Percentiles rank a stretch among this genome's conserved stretches.
Conservation (phyloP, 2,329 filamentous ascomycete genomes). For the Fusarium vanettenii region DNA sequence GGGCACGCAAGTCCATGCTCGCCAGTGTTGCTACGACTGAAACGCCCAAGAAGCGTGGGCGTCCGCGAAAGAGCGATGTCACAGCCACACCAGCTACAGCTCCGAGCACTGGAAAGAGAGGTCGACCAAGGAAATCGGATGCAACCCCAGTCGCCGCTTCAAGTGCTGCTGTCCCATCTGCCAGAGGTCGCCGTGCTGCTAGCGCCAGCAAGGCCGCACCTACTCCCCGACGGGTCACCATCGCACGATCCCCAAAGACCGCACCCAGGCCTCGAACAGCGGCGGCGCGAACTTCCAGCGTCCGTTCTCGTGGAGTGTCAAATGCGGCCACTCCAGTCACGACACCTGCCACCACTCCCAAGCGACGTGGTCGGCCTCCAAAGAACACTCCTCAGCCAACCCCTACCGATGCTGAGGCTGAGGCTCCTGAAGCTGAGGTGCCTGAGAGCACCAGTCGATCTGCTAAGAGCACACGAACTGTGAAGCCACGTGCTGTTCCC, state of each 20-base stretch:
- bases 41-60: constrained; percentile 39
- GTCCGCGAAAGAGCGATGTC: constrained; percentile 39
- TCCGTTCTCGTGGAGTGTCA: not conserved
- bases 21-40: constrained; percentile 18
- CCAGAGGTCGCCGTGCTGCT: constrained; percentile 22
- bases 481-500: constrained; percentile 25
- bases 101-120: constrained; percentile 31
- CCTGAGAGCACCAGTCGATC: constrained; percentile 9
- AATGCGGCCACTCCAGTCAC: not conserved
- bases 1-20: constrained; percentile 39
- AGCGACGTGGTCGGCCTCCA: constrained; percentile 37
- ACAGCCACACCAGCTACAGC: constrained; percentile 24
- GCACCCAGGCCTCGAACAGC: constrained; percentile 11
- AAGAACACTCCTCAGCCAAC: constrained; percentile 26
- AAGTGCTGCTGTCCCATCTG: constrained; percentile 7
- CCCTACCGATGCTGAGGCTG: not conserved
- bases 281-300: not conserved
- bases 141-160: constrained; percentile 6
- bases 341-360: constrained; percentile 31
- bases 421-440: not conserved
- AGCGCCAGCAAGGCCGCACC: constrained; percentile 24
- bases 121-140: constrained; percentile 39
- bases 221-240: constrained; percentile 9
- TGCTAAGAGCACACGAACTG: constrained; percentile 16
- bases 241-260: constrained; percentile 18